Conservation (phyloP, 495 filamentous ascomycete species). For the Aspergillus incahuasiensis region DNA sequence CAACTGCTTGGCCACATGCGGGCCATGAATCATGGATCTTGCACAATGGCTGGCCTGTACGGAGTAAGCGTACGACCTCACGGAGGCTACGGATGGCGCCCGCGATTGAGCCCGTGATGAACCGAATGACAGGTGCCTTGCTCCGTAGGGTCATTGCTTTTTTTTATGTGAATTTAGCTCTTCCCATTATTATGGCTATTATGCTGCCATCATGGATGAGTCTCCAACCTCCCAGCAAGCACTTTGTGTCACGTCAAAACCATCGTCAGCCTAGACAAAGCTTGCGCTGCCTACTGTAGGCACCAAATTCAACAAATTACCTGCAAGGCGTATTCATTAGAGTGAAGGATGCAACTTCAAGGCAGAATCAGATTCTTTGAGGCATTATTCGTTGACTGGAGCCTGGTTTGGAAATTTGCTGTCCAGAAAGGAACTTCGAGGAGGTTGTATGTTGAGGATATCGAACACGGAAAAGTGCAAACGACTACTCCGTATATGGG, state of each 20-base stretch:
- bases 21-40: too few relatives aligned
- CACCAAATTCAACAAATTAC: background rate
- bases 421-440: background rate
- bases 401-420: background rate
- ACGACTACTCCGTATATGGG: too few relatives aligned
- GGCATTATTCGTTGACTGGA: background rate
- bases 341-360: background rate
- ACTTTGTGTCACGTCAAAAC: too few relatives aligned
- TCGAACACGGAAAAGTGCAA: background rate
- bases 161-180: too few relatives aligned
- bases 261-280: background rate
- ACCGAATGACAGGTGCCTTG: too few relatives aligned
- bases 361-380: background rate
- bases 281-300: constrained; percentile 3
- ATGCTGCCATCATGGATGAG: background rate
- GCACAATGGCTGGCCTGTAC: too few relatives aligned
- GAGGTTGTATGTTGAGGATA: background rate
- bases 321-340: background rate
- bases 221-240: background rate
- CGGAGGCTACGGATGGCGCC: too few relatives aligned
- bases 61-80: too few relatives aligned
- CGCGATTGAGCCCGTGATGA: too few relatives aligned
- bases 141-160: too few relatives aligned
- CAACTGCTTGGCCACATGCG: background rate
- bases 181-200: too few relatives aligned